Percentiles rank a stretch among this genome's conserved stretches.
phyloP scores from a whole-genome alignment of 2,329 filamentous ascomycete genomes.

The Colletotrichum theobromicola region DNA sequence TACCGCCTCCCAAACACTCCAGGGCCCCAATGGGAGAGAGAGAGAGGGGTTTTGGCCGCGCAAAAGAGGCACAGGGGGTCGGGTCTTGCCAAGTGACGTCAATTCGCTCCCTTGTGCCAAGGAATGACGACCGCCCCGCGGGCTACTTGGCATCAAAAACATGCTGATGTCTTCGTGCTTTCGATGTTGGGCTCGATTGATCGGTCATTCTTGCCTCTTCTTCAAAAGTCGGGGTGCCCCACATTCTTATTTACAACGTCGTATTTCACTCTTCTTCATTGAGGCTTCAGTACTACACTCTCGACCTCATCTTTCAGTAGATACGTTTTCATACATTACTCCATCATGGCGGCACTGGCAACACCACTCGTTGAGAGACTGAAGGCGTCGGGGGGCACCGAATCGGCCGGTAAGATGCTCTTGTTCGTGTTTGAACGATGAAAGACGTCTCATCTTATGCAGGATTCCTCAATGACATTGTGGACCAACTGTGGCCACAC shows the following conservation, averaged over 20 bases:
- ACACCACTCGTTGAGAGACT: conserved; percentile 39
- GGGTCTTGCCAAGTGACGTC: conserved; percentile 1
- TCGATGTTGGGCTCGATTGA: neutral
- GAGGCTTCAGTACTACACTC: neutral
- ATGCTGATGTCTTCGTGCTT: neutral
- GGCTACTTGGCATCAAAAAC: neutral
- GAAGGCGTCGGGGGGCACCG: conserved; percentile 43
- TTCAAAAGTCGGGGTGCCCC: neutral
- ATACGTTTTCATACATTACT: neutral
- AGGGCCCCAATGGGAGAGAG: neutral
- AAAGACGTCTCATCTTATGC: neutral
- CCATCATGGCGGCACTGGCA: conserved; percentile 33
- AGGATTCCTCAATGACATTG: conserved; percentile 53
- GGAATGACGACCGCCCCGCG: neutral
- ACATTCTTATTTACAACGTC: neutral
- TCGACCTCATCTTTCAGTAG: neutral
- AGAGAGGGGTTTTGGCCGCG: neutral
- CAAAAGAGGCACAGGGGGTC: neutral
- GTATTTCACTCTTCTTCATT: neutral
- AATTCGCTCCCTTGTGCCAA: neutral
- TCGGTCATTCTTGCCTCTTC: neutral
- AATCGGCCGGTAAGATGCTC: conserved; percentile 36
- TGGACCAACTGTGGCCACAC: conserved; percentile 54
- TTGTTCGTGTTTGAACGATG: neutral
- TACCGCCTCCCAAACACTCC: neutral